Evolutionary conservation across 108 stramenopile genomes (phyloP).

Genomic region (Cyclotella cryptica): DNA sequence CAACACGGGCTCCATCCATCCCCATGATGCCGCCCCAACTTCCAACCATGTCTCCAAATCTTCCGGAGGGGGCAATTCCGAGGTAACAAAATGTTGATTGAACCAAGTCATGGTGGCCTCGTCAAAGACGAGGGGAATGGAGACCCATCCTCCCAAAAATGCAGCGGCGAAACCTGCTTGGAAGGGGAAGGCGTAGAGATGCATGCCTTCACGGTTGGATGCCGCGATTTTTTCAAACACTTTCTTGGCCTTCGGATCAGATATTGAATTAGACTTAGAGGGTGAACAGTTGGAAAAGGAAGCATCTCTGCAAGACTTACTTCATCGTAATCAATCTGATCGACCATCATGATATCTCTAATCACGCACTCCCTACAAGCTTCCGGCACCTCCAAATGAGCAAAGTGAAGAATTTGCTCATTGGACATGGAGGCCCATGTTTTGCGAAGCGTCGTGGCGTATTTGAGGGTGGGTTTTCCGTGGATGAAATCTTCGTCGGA

Average conservation of each 20-base stretch:
- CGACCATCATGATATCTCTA: constrained; percentile 46
- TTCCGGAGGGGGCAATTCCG: constrained; percentile 75
- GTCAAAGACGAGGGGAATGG: constrained; percentile 84
- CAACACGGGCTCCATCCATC: constrained; percentile 89
- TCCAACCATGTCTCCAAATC: constrained; percentile 89
- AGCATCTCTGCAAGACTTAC: neutral
- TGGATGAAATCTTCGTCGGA: constrained; percentile 27
- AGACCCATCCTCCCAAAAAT: constrained; percentile 53
- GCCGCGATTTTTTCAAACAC: constrained; percentile 40
- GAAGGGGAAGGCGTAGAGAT: constrained; percentile 69
- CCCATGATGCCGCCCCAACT: constrained; percentile 82
- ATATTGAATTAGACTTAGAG: neutral
- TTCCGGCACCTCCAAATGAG: constrained; percentile 32
- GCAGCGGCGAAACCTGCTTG: constrained; percentile 66
- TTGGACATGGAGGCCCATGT: constrained; percentile 47
- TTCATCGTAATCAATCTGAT: constrained; percentile 48
- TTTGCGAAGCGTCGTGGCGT: constrained; percentile 33
- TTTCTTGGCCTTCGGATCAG: constrained; percentile 52
- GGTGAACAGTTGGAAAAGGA: neutral
- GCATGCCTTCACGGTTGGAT: constrained; percentile 66
- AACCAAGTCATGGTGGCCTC: constrained; percentile 73
- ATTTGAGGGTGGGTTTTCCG: constrained; percentile 44
- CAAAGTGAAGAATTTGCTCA: constrained; percentile 43
- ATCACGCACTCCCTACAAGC: constrained; percentile 49
- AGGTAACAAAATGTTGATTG: constrained; percentile 83